Evolutionary conservation across 495 filamentous ascomycete species (phyloP), one percentile per base, ranked within the genome.

Genomic region (Aspergillus heteromorphus): DNA sequence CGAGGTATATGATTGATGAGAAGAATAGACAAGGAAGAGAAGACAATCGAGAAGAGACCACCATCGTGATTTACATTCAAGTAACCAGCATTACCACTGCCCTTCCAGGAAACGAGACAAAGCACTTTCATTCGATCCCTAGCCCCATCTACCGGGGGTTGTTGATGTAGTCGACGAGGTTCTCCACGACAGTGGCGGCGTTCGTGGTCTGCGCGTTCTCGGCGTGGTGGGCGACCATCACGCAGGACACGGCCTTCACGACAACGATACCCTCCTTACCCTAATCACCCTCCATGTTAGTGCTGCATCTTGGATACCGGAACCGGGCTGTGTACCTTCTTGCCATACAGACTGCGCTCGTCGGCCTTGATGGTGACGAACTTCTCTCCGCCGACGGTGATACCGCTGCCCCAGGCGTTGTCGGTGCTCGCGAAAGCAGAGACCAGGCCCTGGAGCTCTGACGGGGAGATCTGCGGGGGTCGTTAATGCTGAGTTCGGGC

Each of bases 141-240:
- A 20, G 4, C 10, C 20, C 45, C 48, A 55, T 47, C 29, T 68
- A 70, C 56, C 55, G 52, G 56, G 61, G 56, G 41, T 69, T 65
- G 69, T 71, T 72, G 65, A 75, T 67, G 71, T 73, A 75, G 61
- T 75, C 72, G 47, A 66, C 69, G 18, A 75, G 64, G 53, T 69
- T 68, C 66, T 75, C 71, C 16, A 75, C 63, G 23, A 70, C 65
- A 40, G 64, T 65, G 2, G 69, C 69, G 38, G 71, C 72, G 55
- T 72, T 72, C 61, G 66, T 55, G 21, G 85, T 85, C 62, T 84
- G 77, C 40, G 80, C 71, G 36, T 58, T 68, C 67, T 95, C 91
- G 62, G 77, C 78, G 79, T 96, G 87, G 77, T 96, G 89, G 60
- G 81, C 86, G 69, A 98, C 72, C 65, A 98, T 83, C 66, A 96